These are phyloP conservation scores for Boletus tylopilopsis DNA, from an alignment of 768 basidiomycete species.

Conservation along the genomic window DNA sequence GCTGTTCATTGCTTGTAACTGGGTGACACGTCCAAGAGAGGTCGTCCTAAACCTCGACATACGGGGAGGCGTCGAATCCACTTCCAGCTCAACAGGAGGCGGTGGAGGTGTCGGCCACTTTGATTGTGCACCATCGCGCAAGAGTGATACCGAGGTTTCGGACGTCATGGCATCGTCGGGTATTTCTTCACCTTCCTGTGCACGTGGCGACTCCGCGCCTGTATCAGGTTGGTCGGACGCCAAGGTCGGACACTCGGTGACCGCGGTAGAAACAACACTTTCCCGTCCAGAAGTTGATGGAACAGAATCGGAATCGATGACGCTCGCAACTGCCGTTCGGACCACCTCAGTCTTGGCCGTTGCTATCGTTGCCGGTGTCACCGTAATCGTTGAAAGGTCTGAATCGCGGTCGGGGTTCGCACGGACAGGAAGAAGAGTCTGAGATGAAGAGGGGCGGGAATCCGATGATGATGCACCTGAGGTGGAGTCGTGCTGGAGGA, in stretches of 20 bases:
- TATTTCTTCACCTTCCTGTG: constrained; percentile 10
- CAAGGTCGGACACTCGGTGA: constrained; percentile 1
- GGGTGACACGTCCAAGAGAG: constrained; percentile 27
- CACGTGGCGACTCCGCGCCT: constrained; percentile 1
- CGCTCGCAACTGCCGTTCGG: constrained; percentile 49
- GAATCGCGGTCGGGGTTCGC: constrained; percentile 29
- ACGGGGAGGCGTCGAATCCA: constrained; percentile 24
- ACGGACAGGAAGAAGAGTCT: constrained; percentile 14
- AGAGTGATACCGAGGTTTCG: constrained; percentile 14
- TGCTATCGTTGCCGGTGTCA: constrained; percentile 40
- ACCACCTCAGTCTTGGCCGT: constrained; percentile 47
- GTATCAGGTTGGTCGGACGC: neutral
- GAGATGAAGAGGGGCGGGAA: constrained; percentile 19
- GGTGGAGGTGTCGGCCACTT: constrained; percentile 32
- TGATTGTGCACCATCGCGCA: constrained; percentile 19
- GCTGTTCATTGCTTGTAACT: constrained; percentile 17
- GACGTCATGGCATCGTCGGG: constrained; percentile 14
- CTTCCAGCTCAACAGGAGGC: constrained; percentile 23
- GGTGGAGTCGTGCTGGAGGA: neutral
- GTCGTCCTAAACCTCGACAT: constrained; percentile 27
- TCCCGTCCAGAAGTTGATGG: constrained; percentile 16
- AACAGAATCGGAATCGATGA: constrained; percentile 36
- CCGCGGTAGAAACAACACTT: constrained; percentile 11
- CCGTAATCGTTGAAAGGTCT: constrained; percentile 40
- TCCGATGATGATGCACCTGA: constrained; percentile 1